Conservation (phyloP, 768 basidiomycete species). For the Pleurotus eryngii region DNA sequence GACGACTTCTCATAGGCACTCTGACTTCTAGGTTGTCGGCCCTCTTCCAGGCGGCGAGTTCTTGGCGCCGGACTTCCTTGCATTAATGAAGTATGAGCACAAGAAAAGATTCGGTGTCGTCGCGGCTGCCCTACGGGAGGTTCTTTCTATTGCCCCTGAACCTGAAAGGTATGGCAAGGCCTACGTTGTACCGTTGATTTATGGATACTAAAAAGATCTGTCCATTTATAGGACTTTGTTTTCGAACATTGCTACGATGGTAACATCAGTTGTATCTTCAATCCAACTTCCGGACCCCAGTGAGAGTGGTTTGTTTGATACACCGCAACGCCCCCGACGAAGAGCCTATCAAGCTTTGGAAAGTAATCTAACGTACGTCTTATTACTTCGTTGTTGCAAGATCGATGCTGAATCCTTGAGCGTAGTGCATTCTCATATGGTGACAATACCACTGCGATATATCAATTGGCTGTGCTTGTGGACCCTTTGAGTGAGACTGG, state of each 20-base stretch:
- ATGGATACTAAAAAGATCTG: no score
- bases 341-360: constrained; percentile 59
- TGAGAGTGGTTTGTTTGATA: constrained; percentile 69
- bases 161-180: constrained; percentile 38
- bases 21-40: constrained; percentile 61
- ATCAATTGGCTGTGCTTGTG: constrained; percentile 68
- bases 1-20: no score
- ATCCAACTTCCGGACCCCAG: constrained; percentile 72
- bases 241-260: constrained; percentile 59
- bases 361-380: constrained; percentile 61
- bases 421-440: constrained; percentile 69
- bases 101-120: constrained; percentile 68
- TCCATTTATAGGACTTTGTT: constrained; percentile 24
- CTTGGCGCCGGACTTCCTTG: constrained; percentile 63
- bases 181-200: no score
- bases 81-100: constrained; percentile 72
- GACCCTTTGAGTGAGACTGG: constrained; percentile 85
- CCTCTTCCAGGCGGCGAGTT: constrained; percentile 65
- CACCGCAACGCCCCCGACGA: constrained; percentile 55
- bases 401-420: constrained; percentile 5
- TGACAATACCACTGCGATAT: constrained; percentile 60
- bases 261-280: constrained; percentile 69
- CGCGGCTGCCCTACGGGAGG: constrained; percentile 55
- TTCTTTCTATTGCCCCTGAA: constrained; percentile 36
- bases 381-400: not conserved